These are phyloP conservation scores for Albugo candida DNA, from an alignment of 352 stramenopile genomes.

Conservation along the genomic window DNA sequence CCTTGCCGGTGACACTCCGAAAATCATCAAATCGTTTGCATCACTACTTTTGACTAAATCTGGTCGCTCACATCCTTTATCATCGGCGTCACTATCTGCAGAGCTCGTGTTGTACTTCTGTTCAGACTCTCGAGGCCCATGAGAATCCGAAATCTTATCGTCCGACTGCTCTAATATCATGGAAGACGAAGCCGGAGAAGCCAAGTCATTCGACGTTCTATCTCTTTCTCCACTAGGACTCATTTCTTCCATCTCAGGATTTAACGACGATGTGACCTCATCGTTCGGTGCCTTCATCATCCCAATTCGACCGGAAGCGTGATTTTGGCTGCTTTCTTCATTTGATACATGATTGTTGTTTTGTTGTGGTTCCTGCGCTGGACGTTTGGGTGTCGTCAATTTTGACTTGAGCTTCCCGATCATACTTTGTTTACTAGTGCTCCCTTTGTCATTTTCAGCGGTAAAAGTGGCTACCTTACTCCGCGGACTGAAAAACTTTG, in stretches of 20 bases:
- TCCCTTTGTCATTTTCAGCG: no score
- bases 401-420: conserved; percentile 55
- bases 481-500: no score
- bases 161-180: no score
- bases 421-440: conserved; percentile 21
- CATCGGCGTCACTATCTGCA: no score
- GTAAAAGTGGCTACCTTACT: no score
- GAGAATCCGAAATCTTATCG: no score
- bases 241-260: not conserved
- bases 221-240: not conserved
- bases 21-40: not conserved
- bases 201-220: not conserved
- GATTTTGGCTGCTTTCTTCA: not conserved
- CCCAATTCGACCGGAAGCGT: not conserved
- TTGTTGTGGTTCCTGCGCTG: not conserved
- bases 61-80: not conserved
- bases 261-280: not conserved
- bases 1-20: no score
- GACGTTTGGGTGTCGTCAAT: conserved; percentile 9
- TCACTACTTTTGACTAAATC: not conserved
- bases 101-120: no score
- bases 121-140: no score
- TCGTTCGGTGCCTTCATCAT: not conserved
- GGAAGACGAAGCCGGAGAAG: not conserved
- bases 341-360: not conserved